Base-by-base conservation (phyloP, 2,329 filamentous ascomycete species). In the Amesomyces nigricolor region DNA sequence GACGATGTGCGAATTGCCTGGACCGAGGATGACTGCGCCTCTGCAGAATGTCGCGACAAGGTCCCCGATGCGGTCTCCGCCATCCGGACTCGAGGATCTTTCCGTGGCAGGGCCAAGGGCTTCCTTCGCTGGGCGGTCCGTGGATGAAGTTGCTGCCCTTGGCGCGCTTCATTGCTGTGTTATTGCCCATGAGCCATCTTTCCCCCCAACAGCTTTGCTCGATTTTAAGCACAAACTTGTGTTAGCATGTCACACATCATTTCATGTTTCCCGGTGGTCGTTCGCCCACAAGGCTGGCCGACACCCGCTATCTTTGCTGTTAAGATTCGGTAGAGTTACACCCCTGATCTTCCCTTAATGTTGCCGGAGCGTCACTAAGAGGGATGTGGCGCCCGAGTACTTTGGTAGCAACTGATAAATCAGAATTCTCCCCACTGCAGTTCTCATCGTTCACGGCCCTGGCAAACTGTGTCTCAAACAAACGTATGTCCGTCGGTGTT, bases 1-100 rank as follows among this genome's bases (percentile, higher is more conserved):
- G 75, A 78, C 60, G 72, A 78, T 61, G 53, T 77, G 26, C 57
- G 66, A 5, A 61, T 78, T 56, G 68, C 70, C 6, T 78, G 75
- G 75, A 71, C 65, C 35, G 66, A 77, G 62, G 70, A 72, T 53
- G 67, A 62, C 44, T 77, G 74, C 59, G 58, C 65, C 8, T 64
- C 67, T 10, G 71, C 72, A 7, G 40, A 64, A 9, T 75, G 73
- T 57, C 73, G 74, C 35, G 66, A 68, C 5, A 58, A 62, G 40
- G 64, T 71, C 9, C 65, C 65, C 45, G 65, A 71, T 53, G 63
- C 54, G 7, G 60, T 65, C 52, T 59, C 59, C 57, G 61, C 63
- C 45, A 53, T 42, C 14, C 53, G 52, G n/a, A 47, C 32, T 10
- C 35, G 44, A 8, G 26, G 38, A 5, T 42, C 50, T 10, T 40